Conservation (phyloP, 768 basidiomycete genomes). For the Boletus reticulatus region DNA sequence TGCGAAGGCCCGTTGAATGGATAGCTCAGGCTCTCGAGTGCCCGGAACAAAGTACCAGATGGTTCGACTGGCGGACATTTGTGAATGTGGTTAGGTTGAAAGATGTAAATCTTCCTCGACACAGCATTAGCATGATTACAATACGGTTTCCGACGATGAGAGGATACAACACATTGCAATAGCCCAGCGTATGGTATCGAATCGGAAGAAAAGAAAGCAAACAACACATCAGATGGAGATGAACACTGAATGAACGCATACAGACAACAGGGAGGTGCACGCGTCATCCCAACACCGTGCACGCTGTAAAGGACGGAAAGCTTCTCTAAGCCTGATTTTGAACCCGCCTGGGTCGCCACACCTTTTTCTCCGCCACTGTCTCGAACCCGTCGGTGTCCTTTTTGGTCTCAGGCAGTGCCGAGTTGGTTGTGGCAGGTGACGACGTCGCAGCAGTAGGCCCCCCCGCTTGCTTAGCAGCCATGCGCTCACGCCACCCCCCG, state of each 20-base stretch:
- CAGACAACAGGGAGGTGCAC: not conserved
- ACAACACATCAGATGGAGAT: not conserved
- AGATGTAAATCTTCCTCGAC: too few relatives aligned
- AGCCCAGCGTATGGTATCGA: constrained; percentile 8
- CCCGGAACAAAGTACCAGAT: too few relatives aligned
- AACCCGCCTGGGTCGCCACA: constrained; percentile 22
- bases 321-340: constrained; percentile 4
- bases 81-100: too few relatives aligned
- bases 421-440: constrained; percentile 6
- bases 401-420: constrained; percentile 40
- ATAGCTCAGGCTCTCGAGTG: too few relatives aligned
- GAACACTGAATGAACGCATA: not conserved
- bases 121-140: too few relatives aligned
- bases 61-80: too few relatives aligned
- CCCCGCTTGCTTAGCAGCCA: not conserved
- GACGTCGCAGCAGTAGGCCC: not conserved
- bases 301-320: not conserved
- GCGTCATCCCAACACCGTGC: not conserved
- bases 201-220: constrained; percentile 2
- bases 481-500: constrained; percentile 57
- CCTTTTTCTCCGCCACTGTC: constrained; percentile 40
- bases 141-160: not conserved
- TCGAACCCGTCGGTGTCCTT: constrained; percentile 75
- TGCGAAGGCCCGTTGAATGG: too few relatives aligned
- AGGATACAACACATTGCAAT: constrained; percentile 3